A percentile compares a stretch with the other conserved stretches of the same genome.
phyloP scores from a whole-genome alignment of 2,329 filamentous ascomycete genomes.

The Diaporthe destruens region DNA sequence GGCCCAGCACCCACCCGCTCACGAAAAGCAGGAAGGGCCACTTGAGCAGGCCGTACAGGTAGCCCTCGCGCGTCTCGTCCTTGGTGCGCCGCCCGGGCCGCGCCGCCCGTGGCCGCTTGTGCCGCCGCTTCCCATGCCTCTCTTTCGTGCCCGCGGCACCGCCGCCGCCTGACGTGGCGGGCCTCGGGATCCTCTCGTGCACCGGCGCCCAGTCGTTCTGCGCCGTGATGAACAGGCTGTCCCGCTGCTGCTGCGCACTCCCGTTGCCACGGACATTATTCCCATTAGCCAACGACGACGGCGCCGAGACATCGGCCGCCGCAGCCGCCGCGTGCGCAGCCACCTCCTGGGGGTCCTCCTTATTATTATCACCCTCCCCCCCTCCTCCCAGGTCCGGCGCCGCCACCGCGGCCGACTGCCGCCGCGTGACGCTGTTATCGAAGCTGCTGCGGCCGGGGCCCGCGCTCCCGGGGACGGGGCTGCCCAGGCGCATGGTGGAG shows the following conservation, averaged over 20 bases:
- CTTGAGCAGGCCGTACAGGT: slow-evolving; percentile 89
- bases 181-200: slow-evolving; percentile 71
- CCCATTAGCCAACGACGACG: slow-evolving; percentile 32
- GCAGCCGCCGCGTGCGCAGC: slow-evolving; percentile 56
- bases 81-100: slow-evolving; percentile 71
- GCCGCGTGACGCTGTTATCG: slow-evolving; percentile 54
- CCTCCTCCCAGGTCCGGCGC: slow-evolving; percentile 48
- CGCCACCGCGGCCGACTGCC: slow-evolving; percentile 52
- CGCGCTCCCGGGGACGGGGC: slow-evolving; percentile 51
- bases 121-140: slow-evolving; percentile 54
- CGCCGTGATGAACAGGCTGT: slow-evolving; percentile 79
- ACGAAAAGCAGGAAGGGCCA: slow-evolving; percentile 90
- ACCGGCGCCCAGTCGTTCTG: slow-evolving; percentile 97
- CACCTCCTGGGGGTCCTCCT: slow-evolving; percentile 50
- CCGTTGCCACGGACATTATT: slow-evolving; percentile 32
- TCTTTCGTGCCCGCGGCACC: slow-evolving; percentile 50
- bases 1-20: slow-evolving; percentile 80
- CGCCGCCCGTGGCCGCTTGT: slow-evolving; percentile 48
- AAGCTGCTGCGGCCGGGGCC: slow-evolving; percentile 52
- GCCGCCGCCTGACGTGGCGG: slow-evolving; percentile 30
- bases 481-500: slow-evolving; percentile 57
- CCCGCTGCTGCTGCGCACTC: slow-evolving; percentile 38
- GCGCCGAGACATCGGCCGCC: slow-evolving; percentile 51
- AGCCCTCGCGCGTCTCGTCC: slow-evolving; percentile 95
- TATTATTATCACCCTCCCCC: slow-evolving; percentile 32